These are phyloP conservation scores for Choanephora cucurbitarum DNA, from an alignment of 371 early-diverging fungal species.

Conservation along the genomic window DNA sequence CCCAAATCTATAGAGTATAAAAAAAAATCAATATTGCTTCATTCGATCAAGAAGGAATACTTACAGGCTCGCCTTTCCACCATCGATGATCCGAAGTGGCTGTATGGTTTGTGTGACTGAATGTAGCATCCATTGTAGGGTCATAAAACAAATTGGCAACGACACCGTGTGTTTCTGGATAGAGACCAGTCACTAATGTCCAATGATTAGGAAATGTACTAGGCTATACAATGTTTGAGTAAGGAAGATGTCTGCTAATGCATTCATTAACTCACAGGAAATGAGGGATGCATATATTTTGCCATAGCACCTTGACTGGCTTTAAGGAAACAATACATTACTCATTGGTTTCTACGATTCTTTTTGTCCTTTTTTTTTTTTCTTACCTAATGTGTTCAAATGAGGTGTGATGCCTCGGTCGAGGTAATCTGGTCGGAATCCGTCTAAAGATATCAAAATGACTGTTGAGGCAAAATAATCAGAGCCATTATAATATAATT, in stretches of 20 bases:
- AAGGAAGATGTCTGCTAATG: background rate
- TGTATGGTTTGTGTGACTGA: slow-evolving; percentile 71
- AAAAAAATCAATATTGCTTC: background rate
- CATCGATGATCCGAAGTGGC: slow-evolving; percentile 68
- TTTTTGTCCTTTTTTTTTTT: too few relatives aligned
- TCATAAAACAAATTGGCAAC: slow-evolving; percentile 91
- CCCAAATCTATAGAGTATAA: slow-evolving; percentile 75
- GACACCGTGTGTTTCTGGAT: slow-evolving; percentile 92
- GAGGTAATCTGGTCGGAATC: slow-evolving; percentile 86
- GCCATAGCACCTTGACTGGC: slow-evolving; percentile 55
- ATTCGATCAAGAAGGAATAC: too few relatives aligned
- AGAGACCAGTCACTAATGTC: slow-evolving; percentile 88
- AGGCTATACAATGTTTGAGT: slow-evolving; percentile 32
- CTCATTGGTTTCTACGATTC: background rate
- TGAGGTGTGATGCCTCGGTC: slow-evolving; percentile 73
- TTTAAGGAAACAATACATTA: slow-evolving; percentile 15
- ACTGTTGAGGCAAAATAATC: slow-evolving; percentile 75
- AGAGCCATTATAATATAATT: slow-evolving; percentile 62
- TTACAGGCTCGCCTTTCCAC: slow-evolving; percentile 91
- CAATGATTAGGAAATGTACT: slow-evolving; percentile 96
- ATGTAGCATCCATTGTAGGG: slow-evolving; percentile 68
- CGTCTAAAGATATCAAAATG: slow-evolving; percentile 91
- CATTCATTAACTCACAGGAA: slow-evolving; percentile 72
- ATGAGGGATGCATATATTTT: slow-evolving; percentile 72
- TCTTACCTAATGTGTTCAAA: slow-evolving; percentile 59